These are phyloP conservation scores for Coemansia sp. DNA, from an alignment of 192 early-diverging fungal species.

Conservation along the genomic window DNA sequence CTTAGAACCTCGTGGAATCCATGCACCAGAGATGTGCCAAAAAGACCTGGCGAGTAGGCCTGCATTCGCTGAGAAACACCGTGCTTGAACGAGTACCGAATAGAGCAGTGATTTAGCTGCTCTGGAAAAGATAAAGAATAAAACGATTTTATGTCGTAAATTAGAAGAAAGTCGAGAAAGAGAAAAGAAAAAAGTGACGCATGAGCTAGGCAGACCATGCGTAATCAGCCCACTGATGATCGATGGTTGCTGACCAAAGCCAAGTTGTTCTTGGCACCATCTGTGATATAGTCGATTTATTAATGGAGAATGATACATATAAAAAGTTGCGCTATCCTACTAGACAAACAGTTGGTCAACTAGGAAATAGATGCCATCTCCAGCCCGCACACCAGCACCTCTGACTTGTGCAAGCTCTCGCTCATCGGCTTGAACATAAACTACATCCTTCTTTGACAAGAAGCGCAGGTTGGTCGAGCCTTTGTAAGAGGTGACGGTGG, in stretches of 20 bases:
- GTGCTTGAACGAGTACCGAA: background rate
- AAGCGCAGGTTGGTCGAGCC: constrained; percentile 31
- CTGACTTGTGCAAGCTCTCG: constrained; percentile 24
- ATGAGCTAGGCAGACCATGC: background rate
- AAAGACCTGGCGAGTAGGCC: constrained; percentile 14
- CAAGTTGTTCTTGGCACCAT: background rate
- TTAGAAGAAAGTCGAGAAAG: background rate
- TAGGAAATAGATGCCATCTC: constrained; percentile 37
- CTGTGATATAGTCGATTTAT: background rate
- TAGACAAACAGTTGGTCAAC: constrained; percentile 42
- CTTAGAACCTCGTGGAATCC: constrained; percentile 7
- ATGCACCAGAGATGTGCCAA: constrained; percentile 15
- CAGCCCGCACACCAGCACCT: constrained; percentile 33
- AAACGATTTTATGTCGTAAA: background rate
- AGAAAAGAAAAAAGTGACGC: background rate
- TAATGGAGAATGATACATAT: background rate
- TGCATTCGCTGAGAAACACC: constrained; percentile 14
- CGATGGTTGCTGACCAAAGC: constrained; percentile 4
- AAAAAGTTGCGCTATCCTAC: background rate
- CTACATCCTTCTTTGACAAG: constrained; percentile 16
- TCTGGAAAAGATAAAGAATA: background rate
- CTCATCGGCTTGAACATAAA: constrained; percentile 43
- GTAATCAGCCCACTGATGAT: background rate
- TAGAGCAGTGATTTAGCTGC: background rate
- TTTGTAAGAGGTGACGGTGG: constrained; percentile 33